phyloP scores from a whole-genome alignment of 1,284 basidiomycete species.

The Moesziomyces parantarcticus region DNA sequence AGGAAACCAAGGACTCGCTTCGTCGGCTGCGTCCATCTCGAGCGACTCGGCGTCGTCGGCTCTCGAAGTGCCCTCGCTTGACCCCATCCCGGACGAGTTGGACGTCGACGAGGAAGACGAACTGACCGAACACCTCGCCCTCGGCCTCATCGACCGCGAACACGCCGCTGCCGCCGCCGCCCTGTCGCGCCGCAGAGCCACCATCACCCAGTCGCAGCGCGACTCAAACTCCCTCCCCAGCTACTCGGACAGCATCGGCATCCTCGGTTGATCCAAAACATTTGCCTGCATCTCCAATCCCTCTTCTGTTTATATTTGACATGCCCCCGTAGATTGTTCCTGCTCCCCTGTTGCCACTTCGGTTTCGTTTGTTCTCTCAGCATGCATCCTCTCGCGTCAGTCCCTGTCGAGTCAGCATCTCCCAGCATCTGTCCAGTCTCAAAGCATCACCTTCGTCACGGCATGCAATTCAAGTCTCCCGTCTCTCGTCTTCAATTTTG shows the following conservation, averaged over 20 bases:
- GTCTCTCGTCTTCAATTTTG: background rate
- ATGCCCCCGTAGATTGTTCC: background rate
- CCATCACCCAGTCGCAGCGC: conserved; percentile 10
- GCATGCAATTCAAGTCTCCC: background rate
- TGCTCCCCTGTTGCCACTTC: background rate
- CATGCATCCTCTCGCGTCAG: background rate
- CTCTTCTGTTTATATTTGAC: background rate
- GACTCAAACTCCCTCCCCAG: conserved; percentile 24
- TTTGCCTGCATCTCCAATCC: background rate
- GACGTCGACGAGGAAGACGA: conserved; percentile 43
- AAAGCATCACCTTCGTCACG: background rate
- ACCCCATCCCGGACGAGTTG: conserved; percentile 44
- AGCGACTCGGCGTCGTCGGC: conserved; percentile 25
- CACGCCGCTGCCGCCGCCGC: conserved; percentile 32
- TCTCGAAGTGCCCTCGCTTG: conserved; percentile 42
- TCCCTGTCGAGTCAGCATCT: conserved; percentile 1
- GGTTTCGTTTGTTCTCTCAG: background rate
- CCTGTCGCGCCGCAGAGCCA: conserved; percentile 19
- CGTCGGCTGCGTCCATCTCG: conserved; percentile 18
- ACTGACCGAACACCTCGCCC: conserved; percentile 43
- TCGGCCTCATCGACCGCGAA: conserved; percentile 44
- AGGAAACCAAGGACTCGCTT: conserved; percentile 12
- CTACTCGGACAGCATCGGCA: conserved; percentile 45
- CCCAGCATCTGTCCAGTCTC: conserved; percentile 1
- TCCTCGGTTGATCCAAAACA: conserved; percentile 22